phyloP scores from a whole-genome alignment of 108 stramenopile genomes.

The Discostella stelligeroides region DNA sequence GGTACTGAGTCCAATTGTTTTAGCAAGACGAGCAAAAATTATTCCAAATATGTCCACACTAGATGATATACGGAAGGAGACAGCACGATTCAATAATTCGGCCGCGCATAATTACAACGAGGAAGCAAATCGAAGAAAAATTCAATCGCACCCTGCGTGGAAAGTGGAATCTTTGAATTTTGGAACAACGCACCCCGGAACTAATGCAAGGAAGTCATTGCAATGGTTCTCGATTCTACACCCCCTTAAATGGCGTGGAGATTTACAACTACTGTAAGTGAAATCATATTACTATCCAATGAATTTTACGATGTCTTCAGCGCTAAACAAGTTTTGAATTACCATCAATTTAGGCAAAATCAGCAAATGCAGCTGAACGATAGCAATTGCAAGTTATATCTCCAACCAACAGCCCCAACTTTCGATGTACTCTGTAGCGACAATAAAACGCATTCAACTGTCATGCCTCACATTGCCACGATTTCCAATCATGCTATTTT shows the following conservation, averaged over 20 bases:
- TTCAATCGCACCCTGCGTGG: neutral
- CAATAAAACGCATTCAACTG: neutral
- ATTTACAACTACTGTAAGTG: neutral
- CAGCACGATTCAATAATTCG: neutral
- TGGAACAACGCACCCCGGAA: neutral
- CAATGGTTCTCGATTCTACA: constrained; percentile 20
- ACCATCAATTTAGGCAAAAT: neutral
- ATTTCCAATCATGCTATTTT: constrained; percentile 12
- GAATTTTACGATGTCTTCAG: neutral
- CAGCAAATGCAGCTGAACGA: constrained; percentile 1
- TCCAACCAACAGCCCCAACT: constrained; percentile 29
- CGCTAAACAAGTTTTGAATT: neutral
- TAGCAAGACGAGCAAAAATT: constrained; percentile 20
- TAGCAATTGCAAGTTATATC: constrained; percentile 35
- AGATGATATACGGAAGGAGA: constrained; percentile 10
- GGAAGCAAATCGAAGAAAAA: neutral
- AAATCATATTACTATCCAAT: neutral
- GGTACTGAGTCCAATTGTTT: constrained; percentile 13
- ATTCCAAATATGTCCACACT: constrained; percentile 17
- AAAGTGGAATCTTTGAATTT: neutral
- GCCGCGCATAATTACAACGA: neutral
- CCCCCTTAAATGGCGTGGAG: neutral
- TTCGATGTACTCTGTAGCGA: constrained; percentile 20
- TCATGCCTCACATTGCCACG: constrained; percentile 24
- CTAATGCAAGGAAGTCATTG: neutral